Base-by-base conservation (phyloP, 805 yeast genomes). In the Torulaspora gathmanii region DNA sequence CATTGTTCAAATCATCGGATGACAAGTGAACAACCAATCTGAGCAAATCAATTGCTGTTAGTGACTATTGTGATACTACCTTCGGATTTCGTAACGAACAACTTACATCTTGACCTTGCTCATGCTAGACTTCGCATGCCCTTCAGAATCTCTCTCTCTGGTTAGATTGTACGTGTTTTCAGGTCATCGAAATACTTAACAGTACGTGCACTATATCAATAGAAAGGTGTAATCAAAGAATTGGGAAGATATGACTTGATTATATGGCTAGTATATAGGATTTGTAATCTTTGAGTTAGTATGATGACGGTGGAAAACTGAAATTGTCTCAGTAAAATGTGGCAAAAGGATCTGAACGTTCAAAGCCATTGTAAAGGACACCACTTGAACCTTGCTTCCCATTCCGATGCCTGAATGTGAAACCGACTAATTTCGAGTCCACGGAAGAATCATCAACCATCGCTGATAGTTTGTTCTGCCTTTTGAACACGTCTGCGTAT, bases 401-500 rank as follows among this genome's bases (percentile, higher is more conserved):
- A 36, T 70, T 70, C 50, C 70, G 85, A 65, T 95, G 99, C 67
- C 87, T 86, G 70, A 88, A 93, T 1, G 99, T 93, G 67, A 93
- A 93, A 0, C 99, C 99, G 47, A 91, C 87, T 63, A 93, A 86
- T 57, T 83, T 83, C 44, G 86, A 82, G 49, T 77, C 76, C 26
- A 77, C 80, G 17, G 80, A 72, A 27, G 77, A 71, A 45, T 76
- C 73, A 34, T 75, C 75, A 25, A 78, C 75, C 61, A 77, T 70
- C 41, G 83, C 90, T 27, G 93, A 84, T 60, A 90, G 68, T 51
- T 75, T 80, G 63, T 90, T 96, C 58, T 88, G 88, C 69, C 95
- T 85, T 52, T 91, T 95, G 73, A 93, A 82, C 11, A 93, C 99
- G 59, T 93, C 99, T 58, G 93, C 91, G 70, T 93, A 93, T 65